These are phyloP conservation scores for Aspergillus thermomutatus DNA, from an alignment of 2,329 filamentous ascomycete species.

Conservation along the genomic window DNA sequence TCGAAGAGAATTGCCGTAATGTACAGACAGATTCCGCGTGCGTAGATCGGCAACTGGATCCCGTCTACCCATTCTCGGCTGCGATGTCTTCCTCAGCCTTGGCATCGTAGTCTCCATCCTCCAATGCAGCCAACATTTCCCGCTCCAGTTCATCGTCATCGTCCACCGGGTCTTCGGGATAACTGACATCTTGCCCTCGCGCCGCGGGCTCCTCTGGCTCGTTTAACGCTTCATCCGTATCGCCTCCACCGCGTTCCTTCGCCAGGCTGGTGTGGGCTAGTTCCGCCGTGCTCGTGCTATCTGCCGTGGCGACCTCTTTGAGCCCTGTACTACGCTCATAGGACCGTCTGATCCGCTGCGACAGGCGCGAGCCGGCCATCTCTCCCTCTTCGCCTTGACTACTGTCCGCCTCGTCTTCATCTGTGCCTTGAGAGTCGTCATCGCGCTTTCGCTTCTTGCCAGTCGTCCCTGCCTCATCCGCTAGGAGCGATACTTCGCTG, in stretches of 20 bases:
- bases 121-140: conserved; percentile 61
- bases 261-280: not conserved
- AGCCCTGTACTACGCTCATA: conserved; percentile 40
- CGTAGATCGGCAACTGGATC: not conserved
- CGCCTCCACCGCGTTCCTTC: conserved; percentile 24
- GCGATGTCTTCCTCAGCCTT: conserved; percentile 33
- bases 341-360: conserved; percentile 41
- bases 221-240: conserved; percentile 23
- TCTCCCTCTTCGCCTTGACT: conserved; percentile 36
- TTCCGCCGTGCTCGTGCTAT: conserved; percentile 12
- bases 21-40: not conserved
- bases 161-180: conserved; percentile 31
- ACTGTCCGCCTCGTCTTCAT: conserved; percentile 33
- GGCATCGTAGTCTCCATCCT: conserved; percentile 39
- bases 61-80: conserved; percentile 29
- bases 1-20: conserved; percentile 3
- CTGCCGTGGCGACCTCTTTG: conserved; percentile 33
- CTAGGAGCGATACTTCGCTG: conserved; percentile 37
- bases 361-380: conserved; percentile 30
- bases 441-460: conserved; percentile 40
- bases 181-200: conserved; percentile 26
- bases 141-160: conserved; percentile 48
- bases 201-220: conserved; percentile 26
- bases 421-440: conserved; percentile 20
- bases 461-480: conserved; percentile 17